Conservation (phyloP, 202 grass and related monocot genomes). For the Carex sylvatica region DNA sequence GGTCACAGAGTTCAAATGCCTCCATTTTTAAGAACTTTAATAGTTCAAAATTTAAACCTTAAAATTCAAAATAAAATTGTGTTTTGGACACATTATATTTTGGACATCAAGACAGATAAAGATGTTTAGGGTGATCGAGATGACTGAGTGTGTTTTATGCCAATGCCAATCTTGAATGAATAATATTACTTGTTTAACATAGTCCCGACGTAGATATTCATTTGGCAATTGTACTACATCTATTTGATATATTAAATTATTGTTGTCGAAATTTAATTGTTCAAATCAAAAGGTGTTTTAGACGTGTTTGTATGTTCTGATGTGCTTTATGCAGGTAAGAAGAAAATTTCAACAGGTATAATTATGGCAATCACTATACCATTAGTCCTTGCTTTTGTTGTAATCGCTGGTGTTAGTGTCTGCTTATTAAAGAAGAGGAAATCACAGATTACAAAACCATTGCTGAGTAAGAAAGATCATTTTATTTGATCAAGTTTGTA, state of each 20-base stretch:
- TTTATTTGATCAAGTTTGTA: background rate
- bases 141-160: background rate
- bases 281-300: too few relatives aligned
- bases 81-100: background rate
- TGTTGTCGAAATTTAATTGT: too few relatives aligned
- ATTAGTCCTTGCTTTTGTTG: conserved; percentile 25
- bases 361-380: conserved; percentile 52
- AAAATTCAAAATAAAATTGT: too few relatives aligned
- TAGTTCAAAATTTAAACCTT: too few relatives aligned
- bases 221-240: too few relatives aligned
- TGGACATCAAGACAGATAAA: too few relatives aligned
- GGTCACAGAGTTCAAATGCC: too few relatives aligned
- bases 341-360: conserved; percentile 1
- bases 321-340: conserved; percentile 21
- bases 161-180: background rate
- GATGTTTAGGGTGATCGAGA: background rate
- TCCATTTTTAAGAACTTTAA: too few relatives aligned
- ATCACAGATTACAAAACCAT: conserved; percentile 17
- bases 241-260: too few relatives aligned
- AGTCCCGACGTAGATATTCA: background rate
- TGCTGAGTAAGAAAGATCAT: conserved; percentile 37
- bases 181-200: background rate
- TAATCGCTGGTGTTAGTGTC: conserved; percentile 27
- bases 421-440: conserved; percentile 42
- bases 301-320: too few relatives aligned